phyloP scores from a whole-genome alignment of 1,284 basidiomycete species.

The Caloboletus firmus region DNA sequence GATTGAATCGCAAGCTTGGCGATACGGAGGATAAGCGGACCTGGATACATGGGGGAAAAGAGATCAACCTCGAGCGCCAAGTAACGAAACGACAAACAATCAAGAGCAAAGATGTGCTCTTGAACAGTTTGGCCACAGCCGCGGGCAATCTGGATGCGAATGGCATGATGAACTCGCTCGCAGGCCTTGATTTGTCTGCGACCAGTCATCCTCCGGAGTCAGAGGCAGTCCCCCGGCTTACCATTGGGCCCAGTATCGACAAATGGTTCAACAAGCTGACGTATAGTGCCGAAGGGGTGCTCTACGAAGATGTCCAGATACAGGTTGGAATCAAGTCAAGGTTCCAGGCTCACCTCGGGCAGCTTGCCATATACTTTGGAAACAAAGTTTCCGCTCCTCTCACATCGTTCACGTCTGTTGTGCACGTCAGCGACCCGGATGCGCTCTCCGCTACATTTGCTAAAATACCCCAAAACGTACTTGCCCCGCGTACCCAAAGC shows the following conservation, averaged over 20 bases:
- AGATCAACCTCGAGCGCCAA: conserved; percentile 81
- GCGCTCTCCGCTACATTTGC: conserved; percentile 81
- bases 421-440: conserved; percentile 73
- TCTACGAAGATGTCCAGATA: conserved; percentile 94
- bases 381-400: conserved; percentile 91
- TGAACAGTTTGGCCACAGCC: conserved; percentile 29
- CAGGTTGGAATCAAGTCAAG: conserved; percentile 97
- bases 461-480: conserved; percentile 82
- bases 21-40: conserved; percentile 92
- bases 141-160: conserved; percentile 32
- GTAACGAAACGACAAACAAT: conserved; percentile 45
- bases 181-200: conserved; percentile 56
- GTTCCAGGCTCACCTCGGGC: conserved; percentile 90
- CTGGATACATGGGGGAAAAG: conserved; percentile 94
- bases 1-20: conserved; percentile 85
- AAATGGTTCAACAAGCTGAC: conserved; percentile 89
- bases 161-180: conserved; percentile 75
- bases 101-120: conserved; percentile 29
- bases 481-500: conserved; percentile 82
- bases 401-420: conserved; percentile 84
- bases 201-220: conserved; percentile 20
- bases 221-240: conserved; percentile 50
- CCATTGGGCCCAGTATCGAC: conserved; percentile 70
- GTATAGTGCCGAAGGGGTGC: conserved; percentile 81
- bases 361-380: conserved; percentile 91